Evolutionary conservation across 179 eudicot genomes (phyloP).

Genomic region (Spergularia azorica): DNA sequence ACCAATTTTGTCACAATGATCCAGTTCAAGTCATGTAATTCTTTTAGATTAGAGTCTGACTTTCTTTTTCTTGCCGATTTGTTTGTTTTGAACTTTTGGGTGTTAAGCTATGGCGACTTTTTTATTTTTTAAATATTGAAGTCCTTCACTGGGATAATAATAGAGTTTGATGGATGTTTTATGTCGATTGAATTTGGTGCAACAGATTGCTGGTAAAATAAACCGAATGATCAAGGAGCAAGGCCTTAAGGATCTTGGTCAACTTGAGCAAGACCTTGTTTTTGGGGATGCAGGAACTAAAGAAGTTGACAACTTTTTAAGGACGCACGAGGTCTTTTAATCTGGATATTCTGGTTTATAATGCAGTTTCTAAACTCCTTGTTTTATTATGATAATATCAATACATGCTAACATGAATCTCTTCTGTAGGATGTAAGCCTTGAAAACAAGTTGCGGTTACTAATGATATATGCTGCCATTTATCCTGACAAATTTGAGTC

Average conservation of each 20-base stretch:
- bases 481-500: constrained; percentile 92
- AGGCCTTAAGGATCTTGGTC: constrained; percentile 88
- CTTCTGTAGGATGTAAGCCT: constrained; percentile 68
- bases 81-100: too few relatives aligned
- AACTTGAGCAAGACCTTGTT: constrained; percentile 94
- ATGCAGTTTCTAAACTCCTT: neutral
- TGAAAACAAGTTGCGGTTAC: constrained; percentile 80
- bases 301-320: constrained; percentile 78
- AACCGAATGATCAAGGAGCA: constrained; percentile 72
- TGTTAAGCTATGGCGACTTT: neutral
- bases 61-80: too few relatives aligned
- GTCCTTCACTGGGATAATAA: neutral
- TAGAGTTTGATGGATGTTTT: constrained; percentile 10
- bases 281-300: constrained; percentile 99
- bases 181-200: constrained; percentile 24
- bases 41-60: too few relatives aligned
- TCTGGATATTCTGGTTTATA: neutral
- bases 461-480: constrained; percentile 94
- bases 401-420: neutral
- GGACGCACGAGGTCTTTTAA: constrained; percentile 54
- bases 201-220: constrained; percentile 90
- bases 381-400: too few relatives aligned
- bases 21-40: too few relatives aligned
- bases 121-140: neutral
- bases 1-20: too few relatives aligned